A percentile compares a stretch with the other conserved stretches of the same genome.
Evolutionary conservation across 805 yeast species (phyloP).

Genomic region (Nakazawaea holstii): DNA sequence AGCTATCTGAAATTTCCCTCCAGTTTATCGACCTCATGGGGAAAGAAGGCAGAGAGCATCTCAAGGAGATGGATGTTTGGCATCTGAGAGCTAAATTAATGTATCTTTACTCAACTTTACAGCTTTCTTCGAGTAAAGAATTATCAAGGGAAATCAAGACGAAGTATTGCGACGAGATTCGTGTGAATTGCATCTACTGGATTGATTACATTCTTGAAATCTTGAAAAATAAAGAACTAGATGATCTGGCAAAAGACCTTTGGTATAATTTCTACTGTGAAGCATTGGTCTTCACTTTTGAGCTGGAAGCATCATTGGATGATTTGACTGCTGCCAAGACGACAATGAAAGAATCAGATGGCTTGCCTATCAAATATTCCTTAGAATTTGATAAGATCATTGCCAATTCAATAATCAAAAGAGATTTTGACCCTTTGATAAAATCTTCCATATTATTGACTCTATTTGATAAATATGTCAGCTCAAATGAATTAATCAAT

Average conservation of each 20-base stretch:
- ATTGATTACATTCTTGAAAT: conserved; percentile 6
- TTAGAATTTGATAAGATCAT: conserved; percentile 19
- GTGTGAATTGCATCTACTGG: not conserved
- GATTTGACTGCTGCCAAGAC: conserved; percentile 18
- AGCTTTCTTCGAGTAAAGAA: conserved; percentile 8
- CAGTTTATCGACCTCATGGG: conserved; percentile 18
- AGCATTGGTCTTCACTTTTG: conserved; percentile 18
- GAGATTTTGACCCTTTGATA: conserved; percentile 16
- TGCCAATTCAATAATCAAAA: conserved; percentile 14
- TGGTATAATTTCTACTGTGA: conserved; percentile 19
- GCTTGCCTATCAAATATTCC: conserved; percentile 4
- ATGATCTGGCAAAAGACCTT: conserved; percentile 11
- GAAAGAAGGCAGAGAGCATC: conserved; percentile 23
- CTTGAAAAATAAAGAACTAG: conserved; percentile 12
- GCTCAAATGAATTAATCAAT: conserved; percentile 4
- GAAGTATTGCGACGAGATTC: not conserved
- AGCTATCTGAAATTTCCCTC: conserved; percentile 16
- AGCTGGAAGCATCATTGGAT: conserved; percentile 18
- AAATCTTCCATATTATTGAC: conserved; percentile 15
- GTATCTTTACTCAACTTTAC: conserved; percentile 1
- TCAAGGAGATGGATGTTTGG: conserved; percentile 15
- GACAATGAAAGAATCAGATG: conserved; percentile 17
- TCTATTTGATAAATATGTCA: conserved; percentile 21
- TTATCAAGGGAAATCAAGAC: conserved; percentile 10
- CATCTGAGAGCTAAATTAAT: conserved; percentile 14